Evolutionary conservation across 2,329 filamentous ascomycete genomes (phyloP), one percentile per base, ranked within the genome.

Genomic region (Hymenoscyphus scutula): DNA sequence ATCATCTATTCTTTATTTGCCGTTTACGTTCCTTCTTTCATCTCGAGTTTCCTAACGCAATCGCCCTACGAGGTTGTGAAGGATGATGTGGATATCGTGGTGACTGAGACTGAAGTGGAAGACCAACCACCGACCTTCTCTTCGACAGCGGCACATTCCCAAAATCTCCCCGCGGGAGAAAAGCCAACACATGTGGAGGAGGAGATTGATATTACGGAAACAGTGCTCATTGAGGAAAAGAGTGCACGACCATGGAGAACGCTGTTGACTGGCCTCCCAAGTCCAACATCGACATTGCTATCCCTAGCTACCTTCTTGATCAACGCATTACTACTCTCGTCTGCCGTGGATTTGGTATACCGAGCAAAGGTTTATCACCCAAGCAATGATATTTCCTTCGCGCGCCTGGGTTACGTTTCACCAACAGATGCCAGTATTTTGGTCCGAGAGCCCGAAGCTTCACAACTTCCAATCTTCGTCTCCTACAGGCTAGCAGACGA

Each of bases 401-500:
- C 91, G 48, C 85, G 95, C 8, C 80, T 97, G 17, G 95, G 95
- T 29, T 94, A 94, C 74, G 89, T 98, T 30, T 96, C 92, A 4
- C 84, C 90, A 19, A 84, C 82, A 0, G 89, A 89, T 61, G 95
- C 92, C 25, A 92, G 87, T 64, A 82, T 99, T 45, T 78, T 99
- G 30, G 81, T 99, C 55, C 85, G 95, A 62, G 95, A 98, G 75
- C 92, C 95, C 0, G 85, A 96, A 68, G 81, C 85, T 58, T 74
- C 82, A 37, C 86, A 89, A 69, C 83, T 96, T 73, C 92, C 93
- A 0, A 77, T 97, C n/a, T 87, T 81, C 0, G 78, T 95, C 10
- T 88, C 90, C 58, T 86, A 87, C 60, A 81, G 83, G 60, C 76
- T 83, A 70, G 83, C 84, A 70, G 79, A 84, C 64, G 71, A 79